These are phyloP conservation scores for Heterobasidion occidentale DNA, from an alignment of 1,284 basidiomycete species.

Conservation along the genomic window DNA sequence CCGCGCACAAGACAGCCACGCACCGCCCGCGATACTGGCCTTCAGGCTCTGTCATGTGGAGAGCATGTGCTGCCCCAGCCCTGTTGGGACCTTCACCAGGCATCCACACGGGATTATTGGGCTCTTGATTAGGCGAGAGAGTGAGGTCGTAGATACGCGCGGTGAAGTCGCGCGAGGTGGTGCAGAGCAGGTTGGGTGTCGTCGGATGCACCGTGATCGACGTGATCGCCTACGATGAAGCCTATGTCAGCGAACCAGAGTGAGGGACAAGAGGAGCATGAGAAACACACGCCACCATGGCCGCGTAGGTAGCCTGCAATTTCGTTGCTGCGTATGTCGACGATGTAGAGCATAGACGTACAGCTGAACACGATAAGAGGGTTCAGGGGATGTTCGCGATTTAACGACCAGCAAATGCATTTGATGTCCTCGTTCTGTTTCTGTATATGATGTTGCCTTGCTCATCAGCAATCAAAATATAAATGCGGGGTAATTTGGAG, in stretches of 20 bases:
- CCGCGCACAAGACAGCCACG: slow-evolving; percentile 54
- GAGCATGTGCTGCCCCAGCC: slow-evolving; percentile 62
- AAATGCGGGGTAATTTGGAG: not conserved
- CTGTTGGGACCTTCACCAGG: slow-evolving; percentile 39
- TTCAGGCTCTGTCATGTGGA: slow-evolving; percentile 50
- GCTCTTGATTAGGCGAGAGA: slow-evolving; percentile 23
- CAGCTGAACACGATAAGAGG: slow-evolving; percentile 50
- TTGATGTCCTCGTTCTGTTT: not conserved
- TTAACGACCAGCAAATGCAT: slow-evolving; percentile 9
- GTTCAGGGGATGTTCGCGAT: slow-evolving; percentile 29
- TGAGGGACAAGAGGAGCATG: not conserved
- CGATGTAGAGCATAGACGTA: slow-evolving; percentile 43
- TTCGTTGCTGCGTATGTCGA: slow-evolving; percentile 31
- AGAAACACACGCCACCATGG: slow-evolving; percentile 56
- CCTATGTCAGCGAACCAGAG: slow-evolving; percentile 3
- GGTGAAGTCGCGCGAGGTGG: slow-evolving; percentile 61
- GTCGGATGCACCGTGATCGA: slow-evolving; percentile 55
- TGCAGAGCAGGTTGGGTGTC: slow-evolving; percentile 51
- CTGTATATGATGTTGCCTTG: not conserved
- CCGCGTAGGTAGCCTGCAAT: slow-evolving; percentile 46
- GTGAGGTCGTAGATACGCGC: slow-evolving; percentile 55
- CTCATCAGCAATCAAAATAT: not conserved
- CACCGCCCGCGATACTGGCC: slow-evolving; percentile 57
- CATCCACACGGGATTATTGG: slow-evolving; percentile 52
- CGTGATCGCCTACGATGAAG: slow-evolving; percentile 45